phyloP scores from a whole-genome alignment of 192 early-diverging fungal genomes.

The Coemansia brasiliensis region DNA sequence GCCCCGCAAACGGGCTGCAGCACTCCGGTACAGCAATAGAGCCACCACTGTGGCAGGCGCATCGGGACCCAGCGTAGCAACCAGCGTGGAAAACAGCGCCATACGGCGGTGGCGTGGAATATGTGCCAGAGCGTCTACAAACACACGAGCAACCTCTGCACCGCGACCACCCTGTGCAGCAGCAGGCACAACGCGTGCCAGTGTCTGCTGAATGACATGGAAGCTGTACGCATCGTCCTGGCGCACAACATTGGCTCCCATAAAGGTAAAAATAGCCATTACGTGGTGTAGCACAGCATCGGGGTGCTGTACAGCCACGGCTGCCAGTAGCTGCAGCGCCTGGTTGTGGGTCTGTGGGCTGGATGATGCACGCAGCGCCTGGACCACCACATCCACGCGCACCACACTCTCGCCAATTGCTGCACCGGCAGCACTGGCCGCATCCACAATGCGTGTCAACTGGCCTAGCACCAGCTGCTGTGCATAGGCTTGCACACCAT shows the following conservation, averaged over 20 bases:
- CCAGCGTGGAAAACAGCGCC: slow-evolving; percentile 79
- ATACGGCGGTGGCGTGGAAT: slow-evolving; percentile 92
- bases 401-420: slow-evolving; percentile 60
- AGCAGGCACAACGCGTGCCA: slow-evolving; percentile 84
- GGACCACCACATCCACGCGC: slow-evolving; percentile 84
- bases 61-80: slow-evolving; percentile 74
- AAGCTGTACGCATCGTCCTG: slow-evolving; percentile 97
- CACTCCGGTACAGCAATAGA: slow-evolving; percentile 71
- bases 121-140: slow-evolving; percentile 87
- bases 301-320: slow-evolving; percentile 78
- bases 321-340: slow-evolving; percentile 80
- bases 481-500: slow-evolving; percentile 68
- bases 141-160: slow-evolving; percentile 62
- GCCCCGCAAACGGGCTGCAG: slow-evolving; percentile 57
- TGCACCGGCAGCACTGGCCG: slow-evolving; percentile 11
- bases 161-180: slow-evolving; percentile 9
- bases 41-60: slow-evolving; percentile 74
- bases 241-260: slow-evolving; percentile 93
- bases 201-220: slow-evolving; percentile 88
- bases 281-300: slow-evolving; percentile 86
- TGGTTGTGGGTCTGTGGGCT: slow-evolving; percentile 96
- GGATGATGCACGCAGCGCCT: slow-evolving; percentile 81
- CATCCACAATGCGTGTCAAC: slow-evolving; percentile 59
- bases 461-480: slow-evolving; percentile 82
- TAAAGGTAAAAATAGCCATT: slow-evolving; percentile 97